Evolutionary conservation across 2,329 filamentous ascomycete genomes (phyloP).

Genomic region (Fusarium sp.): DNA sequence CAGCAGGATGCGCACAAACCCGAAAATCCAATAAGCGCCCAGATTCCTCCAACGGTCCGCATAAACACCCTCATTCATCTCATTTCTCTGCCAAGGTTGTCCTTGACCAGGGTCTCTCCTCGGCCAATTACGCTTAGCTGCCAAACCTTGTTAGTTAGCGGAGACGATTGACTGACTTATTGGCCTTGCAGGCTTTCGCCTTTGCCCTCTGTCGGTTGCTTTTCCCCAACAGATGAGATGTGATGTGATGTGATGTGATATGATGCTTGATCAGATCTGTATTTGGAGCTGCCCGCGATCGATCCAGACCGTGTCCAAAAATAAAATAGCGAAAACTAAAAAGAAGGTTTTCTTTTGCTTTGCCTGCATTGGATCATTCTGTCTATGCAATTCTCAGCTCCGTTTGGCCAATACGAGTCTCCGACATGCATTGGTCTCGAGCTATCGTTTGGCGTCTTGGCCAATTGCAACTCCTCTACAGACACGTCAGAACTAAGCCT

Average conservation of each 20-base stretch:
- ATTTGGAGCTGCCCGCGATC: conserved; percentile 11
- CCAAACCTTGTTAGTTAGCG: conserved; percentile 11
- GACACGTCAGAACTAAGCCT: conserved; percentile 35
- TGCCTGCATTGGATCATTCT: background rate
- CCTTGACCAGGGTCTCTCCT: conserved; percentile 20
- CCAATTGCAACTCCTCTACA: conserved; percentile 27
- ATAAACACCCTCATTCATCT: conserved; percentile 35
- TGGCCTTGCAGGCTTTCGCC: background rate
- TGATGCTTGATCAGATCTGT: conserved; percentile 24
- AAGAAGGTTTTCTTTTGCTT: conserved; percentile 1
- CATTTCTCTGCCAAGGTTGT: conserved; percentile 37
- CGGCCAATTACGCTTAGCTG: conserved; percentile 31
- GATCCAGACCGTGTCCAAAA: conserved; percentile 33
- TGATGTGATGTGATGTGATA: background rate
- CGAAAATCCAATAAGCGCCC: background rate
- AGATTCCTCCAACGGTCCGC: conserved; percentile 12
- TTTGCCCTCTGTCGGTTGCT: background rate
- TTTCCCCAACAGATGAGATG: conserved; percentile 4
- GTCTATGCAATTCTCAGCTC: background rate
- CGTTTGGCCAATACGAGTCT: background rate
- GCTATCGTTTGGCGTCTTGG: conserved; percentile 1
- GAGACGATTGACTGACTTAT: background rate
- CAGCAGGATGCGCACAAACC: background rate
- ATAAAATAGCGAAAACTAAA: conserved; percentile 5
- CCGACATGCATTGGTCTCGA: conserved; percentile 3